Conservation (phyloP, 164 flowering plant species). For the Nymphaea colorata region DNA sequence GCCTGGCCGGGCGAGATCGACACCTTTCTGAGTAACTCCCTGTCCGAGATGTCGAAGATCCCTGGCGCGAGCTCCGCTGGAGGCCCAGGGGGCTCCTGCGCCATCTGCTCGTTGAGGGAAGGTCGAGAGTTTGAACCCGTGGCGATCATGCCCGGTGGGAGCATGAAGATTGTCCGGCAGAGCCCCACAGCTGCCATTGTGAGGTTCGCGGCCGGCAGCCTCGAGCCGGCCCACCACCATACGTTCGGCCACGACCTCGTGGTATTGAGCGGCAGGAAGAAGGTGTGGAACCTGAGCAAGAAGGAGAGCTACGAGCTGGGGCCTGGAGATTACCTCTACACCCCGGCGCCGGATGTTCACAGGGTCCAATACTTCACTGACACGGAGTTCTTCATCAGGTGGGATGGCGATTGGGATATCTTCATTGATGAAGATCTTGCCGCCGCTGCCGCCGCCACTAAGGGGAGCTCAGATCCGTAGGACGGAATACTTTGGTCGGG, state of each 20-base stretch:
- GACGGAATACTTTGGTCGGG: neutral
- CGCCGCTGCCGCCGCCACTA: slow-evolving; percentile 43
- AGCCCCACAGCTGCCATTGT: slow-evolving; percentile 84
- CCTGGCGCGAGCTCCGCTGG: neutral
- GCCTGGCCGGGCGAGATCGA: slow-evolving; percentile 60
- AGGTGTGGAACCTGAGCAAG: slow-evolving; percentile 80
- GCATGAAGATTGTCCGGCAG: slow-evolving; percentile 80
- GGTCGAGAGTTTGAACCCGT: slow-evolving; percentile 35
- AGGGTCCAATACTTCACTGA: slow-evolving; percentile 79
- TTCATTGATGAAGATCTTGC: slow-evolving; percentile 75
- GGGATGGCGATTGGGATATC: slow-evolving; percentile 95
- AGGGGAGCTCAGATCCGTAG: slow-evolving; percentile 12
- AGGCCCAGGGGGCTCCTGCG: slow-evolving; percentile 17
- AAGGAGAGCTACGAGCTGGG: slow-evolving; percentile 43
- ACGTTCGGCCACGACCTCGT: slow-evolving; percentile 86
- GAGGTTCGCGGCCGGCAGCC: slow-evolving; percentile 71
- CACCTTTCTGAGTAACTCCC: slow-evolving; percentile 43
- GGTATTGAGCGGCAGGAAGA: slow-evolving; percentile 72
- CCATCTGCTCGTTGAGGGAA: slow-evolving; percentile 48
- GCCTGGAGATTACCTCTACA: slow-evolving; percentile 73
- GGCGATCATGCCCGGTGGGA: slow-evolving; percentile 61
- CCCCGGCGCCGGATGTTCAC: slow-evolving; percentile 83
- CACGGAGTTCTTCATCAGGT: slow-evolving; percentile 85
- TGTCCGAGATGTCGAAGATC: slow-evolving; percentile 52
- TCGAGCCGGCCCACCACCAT: slow-evolving; percentile 95